These are phyloP conservation scores for Tilletia walkeri DNA, from an alignment of 1,284 basidiomycete genomes.

Conservation along the genomic window DNA sequence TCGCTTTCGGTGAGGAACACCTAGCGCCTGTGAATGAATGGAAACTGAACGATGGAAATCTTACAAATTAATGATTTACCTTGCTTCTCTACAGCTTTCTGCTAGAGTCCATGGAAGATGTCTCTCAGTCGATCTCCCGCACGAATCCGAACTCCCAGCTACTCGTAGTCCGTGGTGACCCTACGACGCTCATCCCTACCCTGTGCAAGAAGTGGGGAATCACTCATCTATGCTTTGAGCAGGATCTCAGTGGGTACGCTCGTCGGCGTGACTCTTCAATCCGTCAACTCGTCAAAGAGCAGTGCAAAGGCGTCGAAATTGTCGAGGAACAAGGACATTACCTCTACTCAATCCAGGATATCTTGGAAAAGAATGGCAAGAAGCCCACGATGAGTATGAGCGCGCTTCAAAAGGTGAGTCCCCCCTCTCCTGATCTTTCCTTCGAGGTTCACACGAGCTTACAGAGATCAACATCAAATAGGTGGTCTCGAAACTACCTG, in stretches of 20 bases:
- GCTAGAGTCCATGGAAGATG: constrained; percentile 57
- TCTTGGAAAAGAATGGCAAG: constrained; percentile 34
- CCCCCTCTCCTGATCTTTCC: not conserved
- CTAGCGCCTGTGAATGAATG: not conserved
- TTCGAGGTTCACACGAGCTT: not conserved
- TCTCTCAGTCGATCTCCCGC: constrained; percentile 57
- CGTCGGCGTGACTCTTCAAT: constrained; percentile 32
- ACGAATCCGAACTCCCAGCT: constrained; percentile 58
- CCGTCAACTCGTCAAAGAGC: constrained; percentile 30
- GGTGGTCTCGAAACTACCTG: constrained; percentile 26
- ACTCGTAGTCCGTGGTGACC: constrained; percentile 60
- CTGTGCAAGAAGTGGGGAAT: constrained; percentile 60
- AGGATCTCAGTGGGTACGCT: constrained; percentile 33
- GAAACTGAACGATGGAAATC: not conserved
- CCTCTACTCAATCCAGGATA: constrained; percentile 37
- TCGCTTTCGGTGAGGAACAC: constrained; percentile 34
- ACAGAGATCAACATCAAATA: not conserved
- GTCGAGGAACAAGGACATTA: constrained; percentile 39
- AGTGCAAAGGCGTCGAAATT: constrained; percentile 31
- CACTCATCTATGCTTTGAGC: constrained; percentile 59
- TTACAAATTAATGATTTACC: not conserved
- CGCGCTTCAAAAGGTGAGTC: constrained; percentile 34
- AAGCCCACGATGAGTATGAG: constrained; percentile 43
- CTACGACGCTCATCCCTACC: constrained; percentile 57
- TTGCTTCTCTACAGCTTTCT: constrained; percentile 57